Evolutionary conservation across 2,329 filamentous ascomycete species (phyloP).

Genomic region (Orbilia oligospora): DNA sequence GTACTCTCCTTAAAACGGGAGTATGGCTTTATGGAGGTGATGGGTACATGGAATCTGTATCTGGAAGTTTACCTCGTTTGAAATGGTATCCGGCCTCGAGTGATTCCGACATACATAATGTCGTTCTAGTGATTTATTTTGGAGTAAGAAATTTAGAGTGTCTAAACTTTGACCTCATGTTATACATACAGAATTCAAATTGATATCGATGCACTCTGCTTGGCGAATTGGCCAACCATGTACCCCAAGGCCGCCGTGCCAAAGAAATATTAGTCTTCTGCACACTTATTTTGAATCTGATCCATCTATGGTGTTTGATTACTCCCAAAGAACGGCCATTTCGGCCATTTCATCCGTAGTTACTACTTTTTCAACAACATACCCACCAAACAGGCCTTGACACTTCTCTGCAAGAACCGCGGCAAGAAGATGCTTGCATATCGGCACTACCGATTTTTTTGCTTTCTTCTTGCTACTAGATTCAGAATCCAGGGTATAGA

Average conservation of each 20-base stretch:
- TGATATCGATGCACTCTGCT: too few relatives aligned
- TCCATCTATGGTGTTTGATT: background rate
- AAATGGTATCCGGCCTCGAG: conserved; percentile 61
- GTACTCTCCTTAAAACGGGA: conserved; percentile 58
- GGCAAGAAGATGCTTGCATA: conserved; percentile 93
- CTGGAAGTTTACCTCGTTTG: conserved; percentile 60
- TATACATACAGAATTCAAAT: background rate
- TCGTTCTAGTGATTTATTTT: background rate
- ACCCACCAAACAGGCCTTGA: conserved; percentile 71
- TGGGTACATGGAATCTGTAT: conserved; percentile 60
- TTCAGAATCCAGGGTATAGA: conserved; percentile 67
- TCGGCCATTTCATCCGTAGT: conserved; percentile 80
- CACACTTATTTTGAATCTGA: background rate
- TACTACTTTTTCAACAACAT: conserved; percentile 73
- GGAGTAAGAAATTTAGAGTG: too few relatives aligned
- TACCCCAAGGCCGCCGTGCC: background rate
- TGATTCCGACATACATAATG: conserved; percentile 60
- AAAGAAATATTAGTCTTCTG: background rate
- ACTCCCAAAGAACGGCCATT: conserved; percentile 71
- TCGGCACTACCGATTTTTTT: conserved; percentile 69
- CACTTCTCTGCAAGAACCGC: conserved; percentile 82
- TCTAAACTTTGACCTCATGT: too few relatives aligned
- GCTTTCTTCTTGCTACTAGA: conserved; percentile 58
- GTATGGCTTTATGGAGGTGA: conserved; percentile 43
- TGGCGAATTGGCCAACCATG: background rate